Evolutionary conservation across 2,329 filamentous ascomycete species (phyloP).

Genomic region (Didymella sp.): DNA sequence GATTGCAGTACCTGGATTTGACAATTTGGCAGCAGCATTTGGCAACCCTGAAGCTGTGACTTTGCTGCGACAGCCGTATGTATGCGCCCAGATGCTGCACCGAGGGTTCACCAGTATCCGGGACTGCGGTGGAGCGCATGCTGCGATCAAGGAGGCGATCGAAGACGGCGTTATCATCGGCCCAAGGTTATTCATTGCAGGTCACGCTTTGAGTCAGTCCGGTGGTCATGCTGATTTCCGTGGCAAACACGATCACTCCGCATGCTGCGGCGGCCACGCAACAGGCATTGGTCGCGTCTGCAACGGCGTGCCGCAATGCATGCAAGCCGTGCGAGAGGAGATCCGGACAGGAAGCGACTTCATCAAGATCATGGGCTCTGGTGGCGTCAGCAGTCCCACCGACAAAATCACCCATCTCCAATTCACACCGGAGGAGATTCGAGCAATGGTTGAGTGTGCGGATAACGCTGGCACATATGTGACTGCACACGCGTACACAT

Average conservation of each 20-base stretch:
- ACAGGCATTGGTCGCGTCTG: slow-evolving; percentile 8
- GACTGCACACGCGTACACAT: slow-evolving; percentile 50
- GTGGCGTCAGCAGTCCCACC: slow-evolving; percentile 64
- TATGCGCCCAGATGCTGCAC: slow-evolving; percentile 12
- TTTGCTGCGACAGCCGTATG: slow-evolving; percentile 10
- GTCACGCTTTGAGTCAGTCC: slow-evolving; percentile 53
- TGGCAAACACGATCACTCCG: slow-evolving; percentile 13
- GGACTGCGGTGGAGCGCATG: slow-evolving; percentile 64
- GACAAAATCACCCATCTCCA: slow-evolving; percentile 63
- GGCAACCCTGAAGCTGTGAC: slow-evolving; percentile 3
- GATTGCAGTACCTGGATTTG: slow-evolving; percentile 21
- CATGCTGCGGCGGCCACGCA: slow-evolving; percentile 7
- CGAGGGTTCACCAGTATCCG: slow-evolving; percentile 64
- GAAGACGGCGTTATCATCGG: slow-evolving; percentile 63
- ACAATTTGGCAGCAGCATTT: neutral
- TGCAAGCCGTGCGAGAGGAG: slow-evolving; percentile 55
- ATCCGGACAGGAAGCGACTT: slow-evolving; percentile 65
- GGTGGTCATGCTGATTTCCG: slow-evolving; percentile 65
- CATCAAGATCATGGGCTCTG: slow-evolving; percentile 67
- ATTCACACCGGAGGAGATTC: slow-evolving; percentile 64
- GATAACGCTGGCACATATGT: slow-evolving; percentile 60
- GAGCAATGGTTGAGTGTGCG: slow-evolving; percentile 61
- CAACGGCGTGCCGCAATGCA: slow-evolving; percentile 10
- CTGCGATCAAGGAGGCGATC: slow-evolving; percentile 64
- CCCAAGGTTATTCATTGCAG: slow-evolving; percentile 32